Evolutionary conservation across 345 rosid genomes (phyloP), one percentile per base, ranked within the genome.

Genomic region (Firmiana major): DNA sequence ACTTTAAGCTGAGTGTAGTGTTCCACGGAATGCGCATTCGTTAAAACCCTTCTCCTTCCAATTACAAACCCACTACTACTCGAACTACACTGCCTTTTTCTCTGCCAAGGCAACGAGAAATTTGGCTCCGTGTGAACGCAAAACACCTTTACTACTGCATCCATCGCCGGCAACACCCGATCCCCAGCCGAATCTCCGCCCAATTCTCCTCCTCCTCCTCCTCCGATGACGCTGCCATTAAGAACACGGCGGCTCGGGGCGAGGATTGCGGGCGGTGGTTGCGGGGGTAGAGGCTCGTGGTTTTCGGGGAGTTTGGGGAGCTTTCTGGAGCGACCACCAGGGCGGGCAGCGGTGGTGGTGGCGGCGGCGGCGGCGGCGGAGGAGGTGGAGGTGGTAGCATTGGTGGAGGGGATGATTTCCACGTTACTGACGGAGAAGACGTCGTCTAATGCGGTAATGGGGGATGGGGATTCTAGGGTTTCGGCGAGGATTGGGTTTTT

Each of bases 1-100:
- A 89, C 73, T 84, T 87, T 89, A 73, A 86, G 91, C 80, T 87
- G 94, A 4, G 92, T 86, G 51, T 87, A 86, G 80, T 90, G 92
- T 84, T 89, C 92, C 22, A 90, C 89, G 1, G 94, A 90, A 81
- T 90, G 94, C 0, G 92, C 94, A 82, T 89, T 90, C 5, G 94
- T 90, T 73, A 90, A 74, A 3, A 90, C 86, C 64, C 92, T 86
- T 83, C 78, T 83, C 38, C 89, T 87, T 4, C 85, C 85, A 15
- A 90, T 51, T 28, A 89, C 80, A 79, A 90, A 90, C 24, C 92
- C 92, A 48, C 91, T 89, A 55, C 91, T 90, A 75, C 88, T 89
- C 15, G 92, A 85, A 73, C 91, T 89, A 49, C 83, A 89, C 85
- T 90, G 91, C 77, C 89, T 79, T 82, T 90, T 89, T 66, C 91